phyloP scores from a whole-genome alignment of 495 filamentous ascomycete species.

The Neurospora cerealis region DNA sequence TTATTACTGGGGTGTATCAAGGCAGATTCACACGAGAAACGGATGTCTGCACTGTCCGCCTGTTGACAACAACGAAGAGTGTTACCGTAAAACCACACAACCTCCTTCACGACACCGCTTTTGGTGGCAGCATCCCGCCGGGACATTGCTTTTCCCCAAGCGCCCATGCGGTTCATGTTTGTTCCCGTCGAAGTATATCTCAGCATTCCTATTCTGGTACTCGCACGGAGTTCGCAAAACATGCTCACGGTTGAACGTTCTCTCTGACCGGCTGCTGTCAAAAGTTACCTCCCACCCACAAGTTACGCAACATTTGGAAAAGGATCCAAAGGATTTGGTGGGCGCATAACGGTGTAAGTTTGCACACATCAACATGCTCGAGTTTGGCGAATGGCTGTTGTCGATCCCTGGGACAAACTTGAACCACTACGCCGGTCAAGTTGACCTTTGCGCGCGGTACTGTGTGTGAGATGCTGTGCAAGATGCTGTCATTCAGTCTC shows the following conservation, averaged over 20 bases:
- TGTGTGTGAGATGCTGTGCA: not conserved
- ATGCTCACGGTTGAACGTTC: not conserved
- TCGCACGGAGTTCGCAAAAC: not conserved
- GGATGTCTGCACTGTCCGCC: not conserved
- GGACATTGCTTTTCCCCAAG: not conserved
- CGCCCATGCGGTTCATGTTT: not conserved
- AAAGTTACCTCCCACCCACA: not conserved
- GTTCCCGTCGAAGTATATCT: not conserved
- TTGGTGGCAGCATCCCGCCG: not conserved
- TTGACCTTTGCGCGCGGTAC: not conserved
- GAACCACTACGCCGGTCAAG: not conserved
- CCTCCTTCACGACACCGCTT: not conserved
- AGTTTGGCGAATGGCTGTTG: not conserved
- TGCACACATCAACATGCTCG: not conserved
- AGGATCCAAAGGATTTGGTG: not conserved
- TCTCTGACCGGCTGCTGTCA: not conserved
- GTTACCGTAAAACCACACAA: not conserved
- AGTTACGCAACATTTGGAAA: not conserved
- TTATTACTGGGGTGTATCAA: not conserved
- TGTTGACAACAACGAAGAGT: not conserved
- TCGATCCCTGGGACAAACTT: not conserved
- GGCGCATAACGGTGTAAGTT: not conserved
- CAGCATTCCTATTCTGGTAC: not conserved
- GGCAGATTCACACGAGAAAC: not conserved
- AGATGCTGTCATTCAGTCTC: not conserved